These are phyloP conservation scores for Xylariaceae sp. DNA, from an alignment of 2,329 filamentous ascomycete genomes.

Conservation along the genomic window DNA sequence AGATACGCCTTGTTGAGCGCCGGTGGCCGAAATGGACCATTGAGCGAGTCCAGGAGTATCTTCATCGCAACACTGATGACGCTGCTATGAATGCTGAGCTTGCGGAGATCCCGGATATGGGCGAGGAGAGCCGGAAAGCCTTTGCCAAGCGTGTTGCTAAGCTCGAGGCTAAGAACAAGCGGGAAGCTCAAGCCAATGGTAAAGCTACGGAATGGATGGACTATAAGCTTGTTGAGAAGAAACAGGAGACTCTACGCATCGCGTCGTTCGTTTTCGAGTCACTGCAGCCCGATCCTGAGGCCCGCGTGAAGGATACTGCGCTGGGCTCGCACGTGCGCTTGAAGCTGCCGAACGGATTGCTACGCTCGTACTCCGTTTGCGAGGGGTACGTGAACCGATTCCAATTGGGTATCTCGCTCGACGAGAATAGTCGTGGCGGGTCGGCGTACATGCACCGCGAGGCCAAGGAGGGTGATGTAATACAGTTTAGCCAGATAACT, in stretches of 20 bases:
- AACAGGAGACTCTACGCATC: slow-evolving; percentile 46
- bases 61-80: slow-evolving; percentile 52
- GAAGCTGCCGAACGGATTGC: slow-evolving; percentile 51
- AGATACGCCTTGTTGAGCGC: slow-evolving; percentile 52
- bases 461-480: slow-evolving; percentile 42
- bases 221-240: slow-evolving; percentile 48
- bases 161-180: slow-evolving; percentile 32
- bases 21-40: slow-evolving; percentile 59
- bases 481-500: slow-evolving; percentile 51
- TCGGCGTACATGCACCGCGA: slow-evolving; percentile 54
- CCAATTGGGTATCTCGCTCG: slow-evolving; percentile 56
- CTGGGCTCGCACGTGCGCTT: slow-evolving; percentile 54
- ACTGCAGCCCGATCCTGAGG: slow-evolving; percentile 31
- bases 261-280: slow-evolving; percentile 51
- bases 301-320: slow-evolving; percentile 30
- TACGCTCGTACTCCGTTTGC: slow-evolving; percentile 59
- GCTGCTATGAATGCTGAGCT: slow-evolving; percentile 50
- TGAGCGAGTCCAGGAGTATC: slow-evolving; percentile 58
- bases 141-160: slow-evolving; percentile 52
- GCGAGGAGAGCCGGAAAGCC: slow-evolving; percentile 43
- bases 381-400: slow-evolving; percentile 47
- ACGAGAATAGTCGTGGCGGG: slow-evolving; percentile 53
- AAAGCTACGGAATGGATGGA: slow-evolving; percentile 38
- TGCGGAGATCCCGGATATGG: slow-evolving; percentile 47
- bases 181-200: slow-evolving; percentile 17